Conservation (phyloP, 1,139 yeast species). For the Kodamaea derodonti region DNA sequence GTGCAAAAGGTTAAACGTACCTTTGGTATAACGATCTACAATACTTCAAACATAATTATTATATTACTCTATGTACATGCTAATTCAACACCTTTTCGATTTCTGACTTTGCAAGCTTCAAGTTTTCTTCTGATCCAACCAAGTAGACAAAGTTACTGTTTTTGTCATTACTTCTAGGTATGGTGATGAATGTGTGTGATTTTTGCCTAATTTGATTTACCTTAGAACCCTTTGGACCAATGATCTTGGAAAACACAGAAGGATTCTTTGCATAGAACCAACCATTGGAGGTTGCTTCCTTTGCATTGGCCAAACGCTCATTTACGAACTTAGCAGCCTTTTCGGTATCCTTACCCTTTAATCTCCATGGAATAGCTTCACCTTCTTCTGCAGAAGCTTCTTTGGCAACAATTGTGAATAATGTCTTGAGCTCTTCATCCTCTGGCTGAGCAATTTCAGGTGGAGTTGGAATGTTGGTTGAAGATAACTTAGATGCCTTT, state of each 20-base stretch:
- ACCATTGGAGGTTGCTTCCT: constrained; percentile 29
- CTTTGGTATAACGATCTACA: no score
- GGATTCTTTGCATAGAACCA: constrained; percentile 39
- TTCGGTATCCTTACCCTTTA: constrained; percentile 44
- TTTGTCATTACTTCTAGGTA: constrained; percentile 59
- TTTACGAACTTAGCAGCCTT: constrained; percentile 36
- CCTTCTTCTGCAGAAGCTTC: constrained; percentile 28
- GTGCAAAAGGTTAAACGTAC: no score
- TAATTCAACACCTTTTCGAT: constrained; percentile 18
- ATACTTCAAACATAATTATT: neutral
- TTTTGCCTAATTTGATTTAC: constrained; percentile 59
- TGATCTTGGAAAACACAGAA: constrained; percentile 48
- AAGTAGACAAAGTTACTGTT: constrained; percentile 35
- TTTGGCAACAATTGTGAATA: constrained; percentile 39
- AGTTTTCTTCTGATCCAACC: constrained; percentile 31
- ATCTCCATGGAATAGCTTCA: constrained; percentile 60
- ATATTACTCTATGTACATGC: constrained; percentile 4
- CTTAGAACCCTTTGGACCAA: constrained; percentile 76
- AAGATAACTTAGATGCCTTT: constrained; percentile 50
- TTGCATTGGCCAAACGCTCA: constrained; percentile 32
- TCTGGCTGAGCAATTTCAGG: constrained; percentile 49
- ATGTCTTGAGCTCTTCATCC: constrained; percentile 31
- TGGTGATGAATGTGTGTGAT: constrained; percentile 55
- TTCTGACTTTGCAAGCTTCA: constrained; percentile 25
- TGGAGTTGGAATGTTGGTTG: constrained; percentile 41